These are phyloP conservation scores for Suillus subalutaceus DNA, from an alignment of 768 basidiomycete species.

Conservation along the genomic window DNA sequence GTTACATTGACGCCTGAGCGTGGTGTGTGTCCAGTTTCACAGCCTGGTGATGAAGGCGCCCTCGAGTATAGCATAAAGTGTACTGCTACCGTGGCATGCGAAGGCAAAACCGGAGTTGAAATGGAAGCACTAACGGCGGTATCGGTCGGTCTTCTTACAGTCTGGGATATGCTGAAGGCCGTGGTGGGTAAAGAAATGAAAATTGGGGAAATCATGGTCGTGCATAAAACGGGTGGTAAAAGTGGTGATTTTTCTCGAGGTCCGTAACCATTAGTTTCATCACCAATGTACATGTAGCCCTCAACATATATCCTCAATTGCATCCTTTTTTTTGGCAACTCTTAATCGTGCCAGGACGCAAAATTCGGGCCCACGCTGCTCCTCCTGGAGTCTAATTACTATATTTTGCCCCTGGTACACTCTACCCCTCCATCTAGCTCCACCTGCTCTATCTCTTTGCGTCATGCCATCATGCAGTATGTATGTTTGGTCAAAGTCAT, in stretches of 20 bases:
- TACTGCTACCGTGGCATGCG: slow-evolving; percentile 69
- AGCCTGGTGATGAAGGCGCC: not conserved
- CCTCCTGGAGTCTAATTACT: not conserved
- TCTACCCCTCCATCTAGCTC: not conserved
- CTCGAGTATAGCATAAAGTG: slow-evolving; percentile 58
- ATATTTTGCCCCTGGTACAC: not conserved
- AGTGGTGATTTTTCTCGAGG: slow-evolving; percentile 64
- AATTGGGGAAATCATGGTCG: slow-evolving; percentile 69
- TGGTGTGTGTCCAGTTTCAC: not conserved
- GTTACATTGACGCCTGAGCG: slow-evolving; percentile 60
- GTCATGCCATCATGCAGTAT: not conserved
- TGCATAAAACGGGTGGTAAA: slow-evolving; percentile 71
- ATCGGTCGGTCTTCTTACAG: slow-evolving; percentile 73
- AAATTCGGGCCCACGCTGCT: not conserved
- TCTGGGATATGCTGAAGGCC: slow-evolving; percentile 95
- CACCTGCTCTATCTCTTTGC: not conserved
- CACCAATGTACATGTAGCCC: not conserved
- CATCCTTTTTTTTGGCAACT: not conserved
- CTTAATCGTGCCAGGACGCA: not conserved
- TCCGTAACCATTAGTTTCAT: not conserved
- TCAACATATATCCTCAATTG: not conserved
- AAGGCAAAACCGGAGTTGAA: slow-evolving; percentile 86
- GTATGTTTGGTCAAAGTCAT: not conserved
- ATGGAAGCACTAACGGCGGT: slow-evolving; percentile 94
- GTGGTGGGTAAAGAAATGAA: slow-evolving; percentile 88